A percentile compares a stretch with the other conserved stretches of the same genome.
These are phyloP conservation scores for Fusarium sterilihyphosum DNA, from an alignment of 2,329 filamentous ascomycete genomes.

Conservation along the genomic window DNA sequence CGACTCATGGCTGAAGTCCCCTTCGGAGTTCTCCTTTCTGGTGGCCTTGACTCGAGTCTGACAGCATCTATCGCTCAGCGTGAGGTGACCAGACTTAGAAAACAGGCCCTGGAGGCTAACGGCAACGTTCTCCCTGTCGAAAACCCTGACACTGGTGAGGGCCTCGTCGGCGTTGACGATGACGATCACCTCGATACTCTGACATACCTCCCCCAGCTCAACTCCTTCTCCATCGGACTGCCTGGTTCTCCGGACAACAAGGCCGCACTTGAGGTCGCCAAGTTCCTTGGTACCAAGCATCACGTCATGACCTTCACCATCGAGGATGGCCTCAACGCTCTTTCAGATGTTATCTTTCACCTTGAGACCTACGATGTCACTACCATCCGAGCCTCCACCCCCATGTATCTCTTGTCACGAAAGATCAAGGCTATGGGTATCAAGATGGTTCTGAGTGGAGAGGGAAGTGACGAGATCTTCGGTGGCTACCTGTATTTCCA, in stretches of 20 bases:
- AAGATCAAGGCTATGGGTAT: slow-evolving; percentile 99
- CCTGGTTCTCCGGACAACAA: slow-evolving; percentile 91
- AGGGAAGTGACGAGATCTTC: slow-evolving; percentile 98
- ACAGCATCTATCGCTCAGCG: slow-evolving; percentile 95
- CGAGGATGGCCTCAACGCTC: slow-evolving; percentile 94
- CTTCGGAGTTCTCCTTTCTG: slow-evolving; percentile 94
- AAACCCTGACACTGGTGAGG: slow-evolving; percentile 70
- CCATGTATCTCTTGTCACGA: slow-evolving; percentile 96
- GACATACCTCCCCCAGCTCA: slow-evolving; percentile 91
- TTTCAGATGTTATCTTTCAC: slow-evolving; percentile 98
- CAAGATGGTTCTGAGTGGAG: slow-evolving; percentile 98
- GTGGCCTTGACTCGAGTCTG: slow-evolving; percentile 93
- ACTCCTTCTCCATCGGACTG: slow-evolving; percentile 98
- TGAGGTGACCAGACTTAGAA: slow-evolving; percentile 82
- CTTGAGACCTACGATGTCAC: slow-evolving; percentile 98
- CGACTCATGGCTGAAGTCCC: slow-evolving; percentile 98
- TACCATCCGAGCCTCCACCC: slow-evolving; percentile 96
- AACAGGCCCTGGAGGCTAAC: slow-evolving; percentile 65
- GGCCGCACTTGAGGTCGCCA: slow-evolving; percentile 91
- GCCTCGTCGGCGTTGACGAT: slow-evolving; percentile 94
- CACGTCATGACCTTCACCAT: slow-evolving; percentile 99
- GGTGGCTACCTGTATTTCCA: slow-evolving; percentile 99
- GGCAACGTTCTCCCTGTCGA: slow-evolving; percentile 58
- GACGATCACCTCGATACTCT: slow-evolving; percentile 89
- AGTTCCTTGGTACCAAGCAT: slow-evolving; percentile 97